Conservation (phyloP, 2,329 filamentous ascomycete genomes). For the Stachybotrys chartarum region DNA sequence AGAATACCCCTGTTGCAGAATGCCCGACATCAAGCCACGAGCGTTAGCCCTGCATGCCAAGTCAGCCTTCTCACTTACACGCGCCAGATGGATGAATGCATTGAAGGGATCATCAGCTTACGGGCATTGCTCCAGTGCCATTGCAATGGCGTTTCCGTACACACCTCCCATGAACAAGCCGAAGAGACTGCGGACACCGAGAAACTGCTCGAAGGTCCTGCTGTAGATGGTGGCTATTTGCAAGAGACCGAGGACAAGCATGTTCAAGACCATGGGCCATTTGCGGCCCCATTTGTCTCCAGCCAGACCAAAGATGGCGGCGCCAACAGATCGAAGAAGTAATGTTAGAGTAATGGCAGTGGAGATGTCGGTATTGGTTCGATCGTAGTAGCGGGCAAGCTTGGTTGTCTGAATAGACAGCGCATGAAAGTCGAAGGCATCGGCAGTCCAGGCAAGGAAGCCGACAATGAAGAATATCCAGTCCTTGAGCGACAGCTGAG, state of each 20-base stretch:
- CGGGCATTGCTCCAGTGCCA: slow-evolving; percentile 69
- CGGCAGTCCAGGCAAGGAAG: slow-evolving; percentile 69
- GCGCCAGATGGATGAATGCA: background rate
- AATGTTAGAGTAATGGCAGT: slow-evolving; percentile 72
- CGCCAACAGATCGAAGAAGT: slow-evolving; percentile 67
- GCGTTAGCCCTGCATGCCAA: slow-evolving; percentile 41
- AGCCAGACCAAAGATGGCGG: slow-evolving; percentile 67
- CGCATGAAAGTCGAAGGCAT: slow-evolving; percentile 80
- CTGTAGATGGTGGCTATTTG: slow-evolving; percentile 75
- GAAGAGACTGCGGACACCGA: slow-evolving; percentile 67
- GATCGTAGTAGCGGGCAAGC: slow-evolving; percentile 45
- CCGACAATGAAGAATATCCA: slow-evolving; percentile 75
- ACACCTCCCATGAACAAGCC: slow-evolving; percentile 77
- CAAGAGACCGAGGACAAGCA: slow-evolving; percentile 60
- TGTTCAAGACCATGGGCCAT: slow-evolving; percentile 77
- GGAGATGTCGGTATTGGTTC: slow-evolving; percentile 58
- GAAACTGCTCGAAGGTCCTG: slow-evolving; percentile 62
- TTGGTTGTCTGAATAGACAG: slow-evolving; percentile 72
- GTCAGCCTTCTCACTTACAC: slow-evolving; percentile 1
- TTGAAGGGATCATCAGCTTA: slow-evolving; percentile 24
- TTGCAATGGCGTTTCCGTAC: slow-evolving; percentile 71
- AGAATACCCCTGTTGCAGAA: slow-evolving; percentile 76
- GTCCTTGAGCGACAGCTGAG: slow-evolving; percentile 54
- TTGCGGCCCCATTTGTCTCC: slow-evolving; percentile 77
- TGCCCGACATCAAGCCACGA: slow-evolving; percentile 73